Base-by-base conservation (phyloP, 2,329 filamentous ascomycete species). In the Aureobasidium sp. region DNA sequence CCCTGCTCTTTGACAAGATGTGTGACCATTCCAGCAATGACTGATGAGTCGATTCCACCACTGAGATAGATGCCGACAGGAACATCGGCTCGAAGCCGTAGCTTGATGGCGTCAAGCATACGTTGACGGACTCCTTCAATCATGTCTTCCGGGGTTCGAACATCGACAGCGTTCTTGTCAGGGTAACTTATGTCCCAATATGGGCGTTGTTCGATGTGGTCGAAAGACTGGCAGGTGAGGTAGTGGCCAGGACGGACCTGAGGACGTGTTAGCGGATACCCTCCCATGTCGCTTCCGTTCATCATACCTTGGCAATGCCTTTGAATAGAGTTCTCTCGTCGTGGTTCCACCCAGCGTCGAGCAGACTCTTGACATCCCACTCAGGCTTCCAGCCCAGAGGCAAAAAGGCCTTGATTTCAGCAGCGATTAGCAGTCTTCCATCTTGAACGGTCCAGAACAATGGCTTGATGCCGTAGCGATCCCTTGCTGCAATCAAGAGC, bases 401-500 rank as follows among this genome's bases (percentile, higher is more conserved):
- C 49, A 79, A 65, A 66, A 84, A 82, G 0, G 78, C 81, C 67
- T 85, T 85, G 63, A 78, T 77, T 67, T 85, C 82, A 0, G 81
- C 73, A 6, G 81, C 80, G 0, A 84, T 68, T 14, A 83, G 68
- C 3, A 85, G 61, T 61, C 72, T 70, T 6, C 70, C 72, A 6
- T 65, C 61, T 1, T 74, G 65, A 1, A 76, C 63, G 0, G 80
- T 83, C 71, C 78, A 84, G 62, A 81, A 80, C 20, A 85, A 73
- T 2, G 82, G 81, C 68, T 85, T 85, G 67, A 85, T 81, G 3
- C 82, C 82, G 67, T 78, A 84, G 0, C 82, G 76, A 67, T 85
- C 82, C 20, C 81, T 70, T 1, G 74, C 81, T 0, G 78, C 80
- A 41, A 84, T 69, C 44, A 83, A 71, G 0, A 74, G 63, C 61